These are phyloP conservation scores for Cordyceps tenuipes DNA, from an alignment of 2,329 filamentous ascomycete species.

Conservation along the genomic window DNA sequence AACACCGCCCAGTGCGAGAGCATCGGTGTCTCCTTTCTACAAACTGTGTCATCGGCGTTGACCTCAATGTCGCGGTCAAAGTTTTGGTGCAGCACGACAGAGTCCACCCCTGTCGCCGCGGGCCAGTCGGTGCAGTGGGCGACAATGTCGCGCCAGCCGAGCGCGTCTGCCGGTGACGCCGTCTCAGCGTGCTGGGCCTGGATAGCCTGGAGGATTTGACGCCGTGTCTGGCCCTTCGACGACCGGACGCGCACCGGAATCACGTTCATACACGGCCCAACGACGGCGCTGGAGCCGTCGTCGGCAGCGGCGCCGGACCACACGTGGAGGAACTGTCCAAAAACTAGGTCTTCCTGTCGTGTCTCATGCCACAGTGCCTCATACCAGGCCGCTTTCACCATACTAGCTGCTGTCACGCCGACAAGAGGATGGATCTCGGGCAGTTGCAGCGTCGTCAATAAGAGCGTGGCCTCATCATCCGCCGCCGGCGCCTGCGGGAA, in stretches of 20 bases:
- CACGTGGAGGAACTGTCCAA: conserved; percentile 4
- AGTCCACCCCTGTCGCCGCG: not conserved
- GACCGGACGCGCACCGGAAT: not conserved
- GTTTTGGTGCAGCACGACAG: conserved; percentile 5
- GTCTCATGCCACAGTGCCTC: not conserved
- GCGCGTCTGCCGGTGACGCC: not conserved
- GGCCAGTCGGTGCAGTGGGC: conserved; percentile 1
- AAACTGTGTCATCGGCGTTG: not conserved
- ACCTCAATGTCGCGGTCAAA: not conserved
- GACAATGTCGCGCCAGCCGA: conserved; percentile 2
- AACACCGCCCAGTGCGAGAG: conserved; percentile 1
- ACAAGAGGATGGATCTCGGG: not conserved
- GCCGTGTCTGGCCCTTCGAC: not conserved
- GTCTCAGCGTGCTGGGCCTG: conserved; percentile 1
- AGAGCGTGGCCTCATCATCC: not conserved
- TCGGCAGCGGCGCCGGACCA: not conserved
- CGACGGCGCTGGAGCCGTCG: not conserved
- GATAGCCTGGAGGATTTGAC: not conserved
- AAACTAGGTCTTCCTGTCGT: not conserved
- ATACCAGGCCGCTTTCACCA: conserved; percentile 2
- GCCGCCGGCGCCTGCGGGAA: not conserved
- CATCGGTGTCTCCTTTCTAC: not conserved
- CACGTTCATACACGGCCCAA: conserved; percentile 5
- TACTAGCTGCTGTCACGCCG: not conserved
- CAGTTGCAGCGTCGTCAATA: not conserved